Percentiles rank a stretch among this genome's conserved stretches.
Evolutionary conservation across 2,329 filamentous ascomycete species (phyloP).

Genomic region (Botrytis pseudocinerea): DNA sequence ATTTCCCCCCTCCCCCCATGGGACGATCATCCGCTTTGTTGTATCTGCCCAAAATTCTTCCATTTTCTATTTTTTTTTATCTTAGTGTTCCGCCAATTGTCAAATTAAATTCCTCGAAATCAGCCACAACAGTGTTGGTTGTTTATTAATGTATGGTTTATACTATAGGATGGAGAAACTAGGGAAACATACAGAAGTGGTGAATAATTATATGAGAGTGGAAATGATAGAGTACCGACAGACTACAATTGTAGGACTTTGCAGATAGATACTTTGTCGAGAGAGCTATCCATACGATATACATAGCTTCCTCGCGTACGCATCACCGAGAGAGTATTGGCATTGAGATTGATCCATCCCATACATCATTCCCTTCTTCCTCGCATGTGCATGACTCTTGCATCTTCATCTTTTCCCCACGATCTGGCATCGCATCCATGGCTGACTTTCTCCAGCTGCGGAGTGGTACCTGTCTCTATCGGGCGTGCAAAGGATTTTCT

Average conservation of each 20-base stretch:
- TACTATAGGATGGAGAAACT: not conserved
- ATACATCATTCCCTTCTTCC: not conserved
- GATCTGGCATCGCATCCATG: not conserved
- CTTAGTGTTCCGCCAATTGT: not conserved
- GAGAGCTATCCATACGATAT: not conserved
- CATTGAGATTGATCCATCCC: no score
- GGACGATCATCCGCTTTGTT: conserved; percentile 21
- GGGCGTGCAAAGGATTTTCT: not conserved
- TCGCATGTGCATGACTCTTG: not conserved
- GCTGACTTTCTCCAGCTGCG: not conserved
- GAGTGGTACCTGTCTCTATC: not conserved
- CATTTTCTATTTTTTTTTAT: not conserved
- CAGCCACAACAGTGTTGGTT: no score
- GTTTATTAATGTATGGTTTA: not conserved
- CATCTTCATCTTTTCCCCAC: not conserved
- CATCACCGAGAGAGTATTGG: not conserved
- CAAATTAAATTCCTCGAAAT: not conserved
- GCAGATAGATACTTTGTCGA: not conserved
- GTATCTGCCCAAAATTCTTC: not conserved
- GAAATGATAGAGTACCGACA: not conserved
- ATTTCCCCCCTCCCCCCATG: conserved; percentile 11
- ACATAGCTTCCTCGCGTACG: not conserved
- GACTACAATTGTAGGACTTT: no score
- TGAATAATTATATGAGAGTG: not conserved
- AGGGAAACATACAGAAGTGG: not conserved